phyloP scores from a whole-genome alignment of 2,329 filamentous ascomycete genomes.

The Aspergillus floridensis region DNA sequence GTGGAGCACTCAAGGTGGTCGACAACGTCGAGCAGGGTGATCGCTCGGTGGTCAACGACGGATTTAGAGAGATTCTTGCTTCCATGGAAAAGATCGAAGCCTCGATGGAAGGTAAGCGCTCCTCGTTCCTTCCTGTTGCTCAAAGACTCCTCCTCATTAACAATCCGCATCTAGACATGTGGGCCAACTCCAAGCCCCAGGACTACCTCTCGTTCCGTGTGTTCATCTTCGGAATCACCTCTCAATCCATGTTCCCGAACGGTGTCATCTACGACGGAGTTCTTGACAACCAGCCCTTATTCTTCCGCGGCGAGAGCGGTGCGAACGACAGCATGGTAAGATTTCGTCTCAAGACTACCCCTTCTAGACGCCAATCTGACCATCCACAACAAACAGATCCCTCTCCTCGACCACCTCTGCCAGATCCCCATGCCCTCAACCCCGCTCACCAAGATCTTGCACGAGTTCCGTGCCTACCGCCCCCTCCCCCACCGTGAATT shows the following conservation, averaged over 20 bases:
- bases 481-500: slow-evolving; percentile 87
- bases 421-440: slow-evolving; percentile 85
- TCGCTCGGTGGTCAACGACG: slow-evolving; percentile 62
- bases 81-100: slow-evolving; percentile 69
- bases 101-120: slow-evolving; percentile 69
- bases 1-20: slow-evolving; percentile 67
- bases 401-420: slow-evolving; percentile 82
- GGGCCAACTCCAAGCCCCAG: slow-evolving; percentile 77
- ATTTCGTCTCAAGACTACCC: background rate
- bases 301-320: slow-evolving; percentile 87
- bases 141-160: background rate
- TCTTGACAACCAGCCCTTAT: slow-evolving; percentile 66
- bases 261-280: slow-evolving; percentile 88
- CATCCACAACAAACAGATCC: slow-evolving; percentile 52
- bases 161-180: slow-evolving; percentile 62
- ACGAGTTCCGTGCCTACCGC: slow-evolving; percentile 85
- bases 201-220: slow-evolving; percentile 89
- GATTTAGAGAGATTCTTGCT: slow-evolving; percentile 59
- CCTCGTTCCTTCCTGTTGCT: background rate
- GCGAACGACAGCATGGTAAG: slow-evolving; percentile 86
- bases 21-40: slow-evolving; percentile 52
- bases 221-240: slow-evolving; percentile 95
- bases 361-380: background rate
- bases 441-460: slow-evolving; percentile 80
- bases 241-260: slow-evolving; percentile 88